Conservation (phyloP, 495 filamentous ascomycete genomes). For the Talaromyces thailandensis region DNA sequence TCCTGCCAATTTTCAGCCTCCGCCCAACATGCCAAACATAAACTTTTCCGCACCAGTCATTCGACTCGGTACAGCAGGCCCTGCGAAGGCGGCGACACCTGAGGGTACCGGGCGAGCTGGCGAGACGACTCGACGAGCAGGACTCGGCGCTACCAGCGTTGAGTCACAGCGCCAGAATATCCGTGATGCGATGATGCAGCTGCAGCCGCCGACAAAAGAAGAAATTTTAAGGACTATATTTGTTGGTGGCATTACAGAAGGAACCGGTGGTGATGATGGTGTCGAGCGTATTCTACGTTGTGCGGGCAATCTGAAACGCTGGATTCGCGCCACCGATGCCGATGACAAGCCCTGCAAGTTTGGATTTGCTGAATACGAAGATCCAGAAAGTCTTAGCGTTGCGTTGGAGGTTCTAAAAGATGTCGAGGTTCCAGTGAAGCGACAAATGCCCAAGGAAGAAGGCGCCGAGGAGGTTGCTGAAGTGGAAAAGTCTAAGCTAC, state of each 20-base stretch:
- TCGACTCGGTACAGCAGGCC: conserved; percentile 67
- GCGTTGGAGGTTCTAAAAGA: conserved; percentile 82
- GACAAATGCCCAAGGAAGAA: conserved; percentile 40
- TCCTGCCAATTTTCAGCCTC: conserved; percentile 79
- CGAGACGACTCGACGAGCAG: conserved; percentile 50
- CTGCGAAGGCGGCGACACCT: conserved; percentile 53
- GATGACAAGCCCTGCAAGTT: conserved; percentile 81
- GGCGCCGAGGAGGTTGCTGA: conserved; percentile 45
- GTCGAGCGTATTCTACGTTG: conserved; percentile 72
- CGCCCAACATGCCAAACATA: conserved; percentile 90
- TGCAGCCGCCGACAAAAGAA: conserved; percentile 79
- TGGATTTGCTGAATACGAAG: conserved; percentile 95
- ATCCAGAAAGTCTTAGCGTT: conserved; percentile 77
- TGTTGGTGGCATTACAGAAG: conserved; percentile 75
- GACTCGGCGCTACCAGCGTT: conserved; percentile 56
- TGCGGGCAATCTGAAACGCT: conserved; percentile 72
- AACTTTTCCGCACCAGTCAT: conserved; percentile 98
- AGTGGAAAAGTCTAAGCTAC: conserved; percentile 58
- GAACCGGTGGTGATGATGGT: conserved; percentile 66
- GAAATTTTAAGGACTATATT: conserved; percentile 89
- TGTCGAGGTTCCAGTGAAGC: conserved; percentile 76
- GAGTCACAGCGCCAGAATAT: conserved; percentile 62
- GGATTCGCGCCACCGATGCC: conserved; percentile 74
- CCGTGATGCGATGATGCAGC: conserved; percentile 65
- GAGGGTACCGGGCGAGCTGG: conserved; percentile 38